Conservation (phyloP, 2,329 filamentous ascomycete genomes). For the Neopestalotiopsis rosae region DNA sequence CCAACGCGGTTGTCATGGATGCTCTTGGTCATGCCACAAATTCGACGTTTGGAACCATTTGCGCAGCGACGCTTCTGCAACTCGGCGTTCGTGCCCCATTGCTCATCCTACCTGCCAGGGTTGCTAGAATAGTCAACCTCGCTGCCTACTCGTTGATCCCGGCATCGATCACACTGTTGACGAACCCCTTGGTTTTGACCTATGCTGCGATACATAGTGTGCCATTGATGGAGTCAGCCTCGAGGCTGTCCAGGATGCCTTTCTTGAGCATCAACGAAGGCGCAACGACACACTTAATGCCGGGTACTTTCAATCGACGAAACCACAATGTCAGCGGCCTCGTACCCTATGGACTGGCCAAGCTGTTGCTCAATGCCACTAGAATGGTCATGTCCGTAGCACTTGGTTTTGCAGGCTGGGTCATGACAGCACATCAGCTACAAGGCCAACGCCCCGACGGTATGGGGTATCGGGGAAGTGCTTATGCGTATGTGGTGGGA, state of each 20-base stretch:
- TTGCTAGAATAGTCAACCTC: constrained; percentile 69
- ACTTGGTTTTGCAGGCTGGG: constrained; percentile 95
- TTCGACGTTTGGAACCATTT: constrained; percentile 91
- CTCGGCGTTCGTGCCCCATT: constrained; percentile 84
- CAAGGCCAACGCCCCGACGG: constrained; percentile 62
- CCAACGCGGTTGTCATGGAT: constrained; percentile 80
- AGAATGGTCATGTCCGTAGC: constrained; percentile 89
- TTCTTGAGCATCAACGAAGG: constrained; percentile 77
- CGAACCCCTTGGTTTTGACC: constrained; percentile 89
- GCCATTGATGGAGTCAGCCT: constrained; percentile 76
- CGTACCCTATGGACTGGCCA: constrained; percentile 89
- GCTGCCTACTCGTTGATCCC: constrained; percentile 83
- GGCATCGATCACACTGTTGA: constrained; percentile 82
- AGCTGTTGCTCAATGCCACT: constrained; percentile 88
- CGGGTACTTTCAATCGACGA: constrained; percentile 52
- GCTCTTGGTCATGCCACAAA: constrained; percentile 82
- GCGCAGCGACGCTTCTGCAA: constrained; percentile 81
- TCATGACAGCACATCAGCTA: constrained; percentile 84
- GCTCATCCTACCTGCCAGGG: constrained; percentile 77
- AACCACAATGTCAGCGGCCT: constrained; percentile 58
- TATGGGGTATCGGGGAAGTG: constrained; percentile 71
- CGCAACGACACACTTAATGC: constrained; percentile 75
- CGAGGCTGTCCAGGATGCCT: constrained; percentile 80
- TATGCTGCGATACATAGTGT: constrained; percentile 94
- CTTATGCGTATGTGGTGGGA: constrained; percentile 94